These are phyloP conservation scores for Violaceomyces palustris DNA, from an alignment of 1,284 basidiomycete species.

Conservation along the genomic window DNA sequence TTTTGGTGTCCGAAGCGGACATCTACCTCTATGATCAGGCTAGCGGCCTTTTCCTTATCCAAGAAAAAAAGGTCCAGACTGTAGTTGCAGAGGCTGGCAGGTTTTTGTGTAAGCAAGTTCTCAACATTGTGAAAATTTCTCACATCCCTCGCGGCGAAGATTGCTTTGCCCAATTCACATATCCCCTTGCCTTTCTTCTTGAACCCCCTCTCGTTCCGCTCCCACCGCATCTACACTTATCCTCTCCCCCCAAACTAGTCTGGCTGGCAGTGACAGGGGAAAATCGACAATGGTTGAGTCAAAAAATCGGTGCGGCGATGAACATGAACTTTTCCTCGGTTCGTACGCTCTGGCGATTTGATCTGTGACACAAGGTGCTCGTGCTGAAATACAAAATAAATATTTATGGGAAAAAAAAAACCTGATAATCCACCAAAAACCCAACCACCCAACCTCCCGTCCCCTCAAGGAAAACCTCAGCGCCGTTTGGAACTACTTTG, in stretches of 20 bases:
- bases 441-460: no score
- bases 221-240: no score
- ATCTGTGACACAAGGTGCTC: no score
- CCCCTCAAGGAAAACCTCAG: slow-evolving; percentile 60
- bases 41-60: slow-evolving; percentile 66
- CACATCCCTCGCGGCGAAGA: no score
- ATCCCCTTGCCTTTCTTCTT: neutral
- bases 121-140: no score
- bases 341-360: no score
- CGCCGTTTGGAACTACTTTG: slow-evolving; percentile 73
- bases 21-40: slow-evolving; percentile 69
- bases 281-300: slow-evolving; percentile 62
- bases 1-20: slow-evolving; percentile 54
- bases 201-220: no score
- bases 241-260: slow-evolving; percentile 21
- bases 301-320: slow-evolving; percentile 61
- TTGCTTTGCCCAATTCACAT: no score
- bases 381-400: no score
- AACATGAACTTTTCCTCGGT: slow-evolving; percentile 45
- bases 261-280: slow-evolving; percentile 60
- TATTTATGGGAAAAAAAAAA: no score
- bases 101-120: slow-evolving; percentile 55
- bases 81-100: slow-evolving; percentile 62
- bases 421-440: no score
- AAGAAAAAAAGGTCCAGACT: slow-evolving; percentile 66